These are phyloP conservation scores for Tuber umbilicatum DNA, from an alignment of 495 filamentous ascomycete species.

Conservation along the genomic window DNA sequence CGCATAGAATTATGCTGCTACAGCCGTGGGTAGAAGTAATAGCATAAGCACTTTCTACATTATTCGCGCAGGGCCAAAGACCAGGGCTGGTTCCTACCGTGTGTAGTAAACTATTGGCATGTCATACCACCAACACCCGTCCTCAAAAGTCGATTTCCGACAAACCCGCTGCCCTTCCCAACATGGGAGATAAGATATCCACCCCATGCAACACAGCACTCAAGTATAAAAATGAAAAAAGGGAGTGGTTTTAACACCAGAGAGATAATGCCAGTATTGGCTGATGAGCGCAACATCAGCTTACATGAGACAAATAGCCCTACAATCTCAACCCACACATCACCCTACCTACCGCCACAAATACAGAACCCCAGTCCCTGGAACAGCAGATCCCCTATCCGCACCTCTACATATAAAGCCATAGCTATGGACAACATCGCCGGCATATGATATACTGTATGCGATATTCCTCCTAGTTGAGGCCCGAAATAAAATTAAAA, in stretches of 20 bases:
- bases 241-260: not conserved
- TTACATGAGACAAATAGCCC: not conserved
- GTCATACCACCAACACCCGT: not conserved
- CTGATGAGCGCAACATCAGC: not conserved
- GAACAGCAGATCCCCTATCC: not conserved
- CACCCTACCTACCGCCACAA: not conserved
- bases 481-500: not conserved
- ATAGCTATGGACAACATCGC: not conserved
- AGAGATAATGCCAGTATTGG: not conserved
- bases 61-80: not conserved
- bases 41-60: not conserved
- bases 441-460: too few species aligned
- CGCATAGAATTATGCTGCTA: not conserved
- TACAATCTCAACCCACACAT: not conserved
- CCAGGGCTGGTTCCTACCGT: not conserved
- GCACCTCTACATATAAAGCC: not conserved
- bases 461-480: not conserved
- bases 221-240: not conserved
- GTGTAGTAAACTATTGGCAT: not conserved
- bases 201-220: not conserved
- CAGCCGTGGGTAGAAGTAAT: not conserved
- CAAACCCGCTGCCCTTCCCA: not conserved
- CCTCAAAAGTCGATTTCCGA: not conserved
- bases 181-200: not conserved
- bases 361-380: not conserved